Evolutionary conservation across 495 filamentous ascomycete genomes (phyloP), one percentile per base, ranked within the genome.

Genomic region (Penicillium chermesinum): DNA sequence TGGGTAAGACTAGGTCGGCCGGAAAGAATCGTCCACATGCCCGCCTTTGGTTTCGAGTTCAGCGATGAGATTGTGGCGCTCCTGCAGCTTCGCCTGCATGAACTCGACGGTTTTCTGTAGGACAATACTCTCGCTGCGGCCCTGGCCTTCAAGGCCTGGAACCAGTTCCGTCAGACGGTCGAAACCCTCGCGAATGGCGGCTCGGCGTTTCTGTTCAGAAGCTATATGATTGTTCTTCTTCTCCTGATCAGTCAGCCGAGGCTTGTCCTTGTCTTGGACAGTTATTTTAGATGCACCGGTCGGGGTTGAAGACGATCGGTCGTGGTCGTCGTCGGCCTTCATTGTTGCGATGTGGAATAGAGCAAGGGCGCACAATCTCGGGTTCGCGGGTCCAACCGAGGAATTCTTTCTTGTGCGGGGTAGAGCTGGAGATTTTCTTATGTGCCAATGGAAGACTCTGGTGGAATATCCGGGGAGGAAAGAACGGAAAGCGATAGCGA

Each of bases 161-260:
- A 95, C 88, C 34, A 91, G 74, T 37, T 83, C 78, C n/a, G 86
- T 85, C 2, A 96, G 74, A 15, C 81, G 75, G 65, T 96, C 90
- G 54, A 93, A 95, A n/a, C 85, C 88, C 22, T 86, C 81, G 21
- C 91, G 80, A 50, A 96, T 95, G 3, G 85, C 85, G 54, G 86
- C 79, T 22, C 91, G 84, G 10, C 91, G 85, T 66, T 95, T 95
- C 63, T 94, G 86, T 64, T 96, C 91, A 1, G 86, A 90, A 7
- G 80, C 81, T 54, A 95, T 93, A 60, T 95, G 90, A 55, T 95
- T 96, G 50, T 81, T 81, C 67, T 93, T 94, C 74, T 93, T 95
- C 63, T 95, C 85, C 49, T 86, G 79, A 45, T 91, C 87, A 2
- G 85, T 89, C 46, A 95, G 73, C 15, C 88, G 82, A n/a, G 86